phyloP scores from a whole-genome alignment of 2,329 filamentous ascomycete species.

The Exophiala aquamarina region DNA sequence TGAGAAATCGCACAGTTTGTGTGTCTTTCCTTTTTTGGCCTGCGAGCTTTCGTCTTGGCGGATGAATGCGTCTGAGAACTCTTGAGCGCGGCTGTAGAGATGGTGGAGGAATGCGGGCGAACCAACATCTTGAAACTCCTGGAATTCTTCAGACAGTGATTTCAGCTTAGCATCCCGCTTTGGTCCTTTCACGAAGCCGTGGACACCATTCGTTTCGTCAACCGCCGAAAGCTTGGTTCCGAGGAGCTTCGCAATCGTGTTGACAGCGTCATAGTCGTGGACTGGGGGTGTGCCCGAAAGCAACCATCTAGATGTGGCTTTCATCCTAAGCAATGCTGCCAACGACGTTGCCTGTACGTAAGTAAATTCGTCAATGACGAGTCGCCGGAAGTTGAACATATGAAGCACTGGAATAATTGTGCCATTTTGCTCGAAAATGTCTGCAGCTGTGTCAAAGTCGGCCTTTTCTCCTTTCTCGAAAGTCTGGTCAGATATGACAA shows the following conservation, averaged over 20 bases:
- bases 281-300: constrained; percentile 64
- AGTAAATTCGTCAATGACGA: constrained; percentile 66
- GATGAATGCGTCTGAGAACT: constrained; percentile 20
- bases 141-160: constrained; percentile 57
- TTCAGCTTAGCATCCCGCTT: constrained; percentile 42
- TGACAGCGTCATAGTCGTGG: constrained; percentile 59
- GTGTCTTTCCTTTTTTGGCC: neutral
- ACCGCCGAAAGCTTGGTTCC: constrained; percentile 49
- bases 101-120: constrained; percentile 39
- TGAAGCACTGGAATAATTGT: constrained; percentile 49
- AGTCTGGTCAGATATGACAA: neutral
- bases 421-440: constrained; percentile 30
- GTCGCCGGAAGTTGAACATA: constrained; percentile 59
- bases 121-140: constrained; percentile 49
- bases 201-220: constrained; percentile 46
- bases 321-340: constrained; percentile 45
- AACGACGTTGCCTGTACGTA: constrained; percentile 50
- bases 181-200: constrained; percentile 46
- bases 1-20: neutral
- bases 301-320: constrained; percentile 58
- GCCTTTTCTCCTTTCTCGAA: neutral
- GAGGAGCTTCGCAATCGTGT: constrained; percentile 58
- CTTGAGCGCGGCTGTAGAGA: constrained; percentile 15
- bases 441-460: constrained; percentile 5
- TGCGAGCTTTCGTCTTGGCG: constrained; percentile 3